A percentile compares a stretch with the other conserved stretches of the same genome.
phyloP scores from a whole-genome alignment of 306 rosid species.

The Citrullus amarus region DNA sequence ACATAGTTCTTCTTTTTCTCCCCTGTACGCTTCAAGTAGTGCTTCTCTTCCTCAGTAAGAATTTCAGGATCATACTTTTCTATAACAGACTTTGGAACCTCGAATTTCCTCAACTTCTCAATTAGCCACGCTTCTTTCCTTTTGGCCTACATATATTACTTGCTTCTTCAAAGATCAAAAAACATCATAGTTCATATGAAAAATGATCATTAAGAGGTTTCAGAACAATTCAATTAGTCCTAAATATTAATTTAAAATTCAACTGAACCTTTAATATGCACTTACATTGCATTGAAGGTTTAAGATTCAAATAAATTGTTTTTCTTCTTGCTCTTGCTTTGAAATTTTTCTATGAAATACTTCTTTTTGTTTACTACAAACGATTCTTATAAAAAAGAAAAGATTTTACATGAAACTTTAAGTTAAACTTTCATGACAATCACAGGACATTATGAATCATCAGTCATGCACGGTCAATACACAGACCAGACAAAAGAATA shows the following conservation, averaged over 20 bases:
- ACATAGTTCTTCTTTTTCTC: slow-evolving; percentile 80
- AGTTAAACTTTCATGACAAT: not conserved
- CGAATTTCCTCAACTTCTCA: slow-evolving; percentile 68
- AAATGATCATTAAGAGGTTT: not conserved
- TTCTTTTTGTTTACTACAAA: not conserved
- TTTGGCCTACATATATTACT: slow-evolving; percentile 47
- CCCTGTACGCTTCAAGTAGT: slow-evolving; percentile 82
- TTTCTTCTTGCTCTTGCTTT: not conserved
- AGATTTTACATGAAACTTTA: not conserved
- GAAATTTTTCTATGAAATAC: not conserved
- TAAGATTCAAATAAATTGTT: not conserved
- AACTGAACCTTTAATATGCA: not conserved
- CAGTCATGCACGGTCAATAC: not conserved
- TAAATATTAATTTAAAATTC: not conserved
- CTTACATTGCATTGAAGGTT: not conserved
- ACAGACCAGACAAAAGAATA: not conserved
- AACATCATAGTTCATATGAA: not conserved
- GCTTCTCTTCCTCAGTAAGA: slow-evolving; percentile 82
- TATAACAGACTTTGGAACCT: slow-evolving; percentile 40
- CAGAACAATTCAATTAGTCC: not conserved
- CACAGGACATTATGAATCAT: not conserved
- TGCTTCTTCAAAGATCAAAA: not conserved
- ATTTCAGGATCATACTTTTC: slow-evolving; percentile 81
- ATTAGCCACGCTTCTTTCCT: slow-evolving; percentile 84
- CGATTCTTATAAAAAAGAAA: not conserved